These are phyloP conservation scores for Podospora didyma DNA, from an alignment of 495 filamentous ascomycete genomes.

Conservation along the genomic window DNA sequence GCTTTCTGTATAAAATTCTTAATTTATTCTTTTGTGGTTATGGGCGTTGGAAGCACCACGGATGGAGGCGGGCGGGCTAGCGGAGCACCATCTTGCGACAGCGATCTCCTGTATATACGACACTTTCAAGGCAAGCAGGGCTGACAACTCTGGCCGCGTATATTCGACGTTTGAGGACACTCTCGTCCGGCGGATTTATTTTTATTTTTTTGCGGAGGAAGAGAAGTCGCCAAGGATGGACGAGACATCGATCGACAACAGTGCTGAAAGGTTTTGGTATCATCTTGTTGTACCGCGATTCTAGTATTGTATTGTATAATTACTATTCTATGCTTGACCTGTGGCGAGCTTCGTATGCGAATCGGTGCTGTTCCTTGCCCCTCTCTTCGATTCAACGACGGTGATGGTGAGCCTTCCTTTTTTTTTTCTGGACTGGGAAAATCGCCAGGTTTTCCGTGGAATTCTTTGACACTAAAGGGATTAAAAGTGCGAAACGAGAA, in stretches of 20 bases:
- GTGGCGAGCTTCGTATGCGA: no score
- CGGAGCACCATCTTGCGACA: neutral
- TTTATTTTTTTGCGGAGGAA: neutral
- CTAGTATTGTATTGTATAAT: slow-evolving; percentile 43
- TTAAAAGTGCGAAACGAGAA: neutral
- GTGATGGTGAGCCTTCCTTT: no score
- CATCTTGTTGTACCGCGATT: slow-evolving; percentile 22
- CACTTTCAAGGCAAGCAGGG: no score
- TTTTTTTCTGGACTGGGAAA: no score
- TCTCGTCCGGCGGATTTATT: neutral
- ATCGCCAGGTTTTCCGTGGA: no score
- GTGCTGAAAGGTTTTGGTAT: neutral
- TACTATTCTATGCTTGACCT: slow-evolving; percentile 17
- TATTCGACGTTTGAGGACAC: neutral
- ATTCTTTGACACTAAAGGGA: neutral
- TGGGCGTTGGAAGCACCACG: no score
- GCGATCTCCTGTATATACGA: neutral
- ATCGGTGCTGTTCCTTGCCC: no score
- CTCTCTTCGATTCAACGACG: no score
- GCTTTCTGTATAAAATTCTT: neutral
- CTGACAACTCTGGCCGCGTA: neutral
- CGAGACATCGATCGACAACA: neutral
- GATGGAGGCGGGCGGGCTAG: neutral
- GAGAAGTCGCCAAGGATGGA: neutral
- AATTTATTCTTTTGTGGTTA: neutral